Evolutionary conservation across 2,329 filamentous ascomycete species (phyloP).

Genomic region (Gnomoniopsis sp.): DNA sequence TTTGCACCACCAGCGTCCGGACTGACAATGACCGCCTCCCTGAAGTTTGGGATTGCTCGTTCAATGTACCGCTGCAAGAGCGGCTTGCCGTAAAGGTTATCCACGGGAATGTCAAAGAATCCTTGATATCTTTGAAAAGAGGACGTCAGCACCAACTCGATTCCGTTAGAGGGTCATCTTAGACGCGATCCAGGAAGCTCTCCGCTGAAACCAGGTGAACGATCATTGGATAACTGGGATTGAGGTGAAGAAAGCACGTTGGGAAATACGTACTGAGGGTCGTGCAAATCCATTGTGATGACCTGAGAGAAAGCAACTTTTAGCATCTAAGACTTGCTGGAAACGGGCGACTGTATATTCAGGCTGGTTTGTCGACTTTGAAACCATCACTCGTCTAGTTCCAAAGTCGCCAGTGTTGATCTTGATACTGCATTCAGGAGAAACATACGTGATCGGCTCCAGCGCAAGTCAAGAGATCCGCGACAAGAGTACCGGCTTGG

Average conservation of each 20-base stretch:
- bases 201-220: no score
- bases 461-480: slow-evolving; percentile 90
- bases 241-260: background rate
- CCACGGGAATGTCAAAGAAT: slow-evolving; percentile 97
- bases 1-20: slow-evolving; percentile 97
- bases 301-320: slow-evolving; percentile 40
- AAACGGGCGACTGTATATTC: background rate
- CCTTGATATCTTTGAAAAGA: slow-evolving; percentile 67
- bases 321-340: background rate
- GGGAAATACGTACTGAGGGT: slow-evolving; percentile 59
- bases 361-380: background rate
- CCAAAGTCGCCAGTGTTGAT: slow-evolving; percentile 2
- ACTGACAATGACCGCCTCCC: slow-evolving; percentile 86
- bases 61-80: slow-evolving; percentile 70
- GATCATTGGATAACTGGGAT: background rate
- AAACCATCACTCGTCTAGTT: slow-evolving; percentile 11
- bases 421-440: background rate
- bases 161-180: no score
- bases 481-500: slow-evolving; percentile 91
- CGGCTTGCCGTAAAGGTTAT: slow-evolving; percentile 89
- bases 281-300: slow-evolving; percentile 96
- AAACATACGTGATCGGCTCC: slow-evolving; percentile 81
- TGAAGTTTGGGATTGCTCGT: slow-evolving; percentile 72
- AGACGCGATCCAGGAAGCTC: no score
- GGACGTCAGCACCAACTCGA: slow-evolving; percentile 3